Base-by-base conservation (phyloP, 1,284 basidiomycete species). In the Malassezia vespertilionis region DNA sequence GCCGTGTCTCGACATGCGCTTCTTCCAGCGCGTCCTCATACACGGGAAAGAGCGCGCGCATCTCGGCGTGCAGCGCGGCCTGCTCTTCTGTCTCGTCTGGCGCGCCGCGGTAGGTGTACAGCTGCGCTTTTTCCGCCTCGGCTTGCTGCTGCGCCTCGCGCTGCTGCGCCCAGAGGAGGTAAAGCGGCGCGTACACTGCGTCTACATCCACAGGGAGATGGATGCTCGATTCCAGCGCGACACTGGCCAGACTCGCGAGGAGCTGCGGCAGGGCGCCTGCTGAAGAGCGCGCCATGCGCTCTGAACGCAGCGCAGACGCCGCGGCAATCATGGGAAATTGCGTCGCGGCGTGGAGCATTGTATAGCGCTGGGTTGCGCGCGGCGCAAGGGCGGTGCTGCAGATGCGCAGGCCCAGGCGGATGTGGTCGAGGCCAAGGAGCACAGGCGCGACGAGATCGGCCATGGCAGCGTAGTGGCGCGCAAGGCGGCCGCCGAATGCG, bases 111-210 rank as follows among this genome's bases (percentile, higher is more conserved):
- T 77, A 76, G 31, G 83, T 82, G 75, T 95, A 99, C 15, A 97
- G 72, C 39, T 84, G 84, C 24, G 80, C 78, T 0, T 80, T 77
- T 27, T 80, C 80, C 31, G 79, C 77, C 30, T 80, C 79, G 15
- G 74, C 76, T 55, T 84, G 78, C 34, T 79, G 77, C 52, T 82
- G 80, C 50, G 79, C 79, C 22, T 81, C 79, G 32, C 81, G 79
- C 62, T 93, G 84, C 27, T 83, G 80, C 26, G 80, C 76, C 90
- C 90, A 96, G 7, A 91, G 76, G 17, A 80, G 77, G 46, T 82
- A 78, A 1, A 82, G 75, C 58, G 83, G 80, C 46, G 86, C 82
- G 61, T 87, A 89, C 33, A 77, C 68, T 3, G 64, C 63, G 34
- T 78, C 11, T 3, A 33, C 30, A 20, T 40, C 14, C n/a, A n/a